Base-by-base conservation (phyloP, 805 yeast genomes). In the Schwanniomyces yamadae region DNA sequence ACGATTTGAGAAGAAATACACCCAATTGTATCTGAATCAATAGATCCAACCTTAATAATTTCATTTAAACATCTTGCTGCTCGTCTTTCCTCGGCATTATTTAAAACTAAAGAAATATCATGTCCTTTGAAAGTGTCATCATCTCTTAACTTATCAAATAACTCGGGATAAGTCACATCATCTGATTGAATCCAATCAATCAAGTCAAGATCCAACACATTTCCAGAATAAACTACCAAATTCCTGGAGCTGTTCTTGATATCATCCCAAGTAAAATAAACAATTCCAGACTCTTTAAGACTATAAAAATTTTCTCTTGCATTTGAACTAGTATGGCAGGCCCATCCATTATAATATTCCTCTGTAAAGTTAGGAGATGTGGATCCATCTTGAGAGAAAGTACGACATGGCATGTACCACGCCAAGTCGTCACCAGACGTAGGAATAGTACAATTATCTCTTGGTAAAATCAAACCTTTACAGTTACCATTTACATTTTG, bases 381-480 rank as follows among this genome's bases (percentile, higher is more conserved):
- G 1, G 93, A 72, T 4, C 95, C 95, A 55, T 87, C 86, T 48
- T 78, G 83, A 27, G 66, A 61, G 35, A 77, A 66, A 21, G 84
- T 42, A 48, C 82, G 80, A 68, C 99, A 93, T 3, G 99, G 98
- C 82, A 90, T 88, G 63, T 93, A 93, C 96, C 96, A 90, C 12
- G 95, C 97, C 48, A 91, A 58, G 16, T 76, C 80, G 37, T 75
- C 69, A 32, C 44, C 47, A 23, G 47, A 51, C 42, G 67, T 61
- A 1, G 97, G 97, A 40, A 90, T 90, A 0, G 82, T 50, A 48
- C 85, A 75, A 52, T 81, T 75, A 3, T 64, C 75, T 45, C 77
- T 77, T 30, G 96, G 95, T 4, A 55, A 71, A 38, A 93, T 83
- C 34, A 90, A 63, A 23, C 80, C 82, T 57, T 78, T 82, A 66